phyloP scores from a whole-genome alignment of 805 yeast species.

The Pichia occidentalis region DNA sequence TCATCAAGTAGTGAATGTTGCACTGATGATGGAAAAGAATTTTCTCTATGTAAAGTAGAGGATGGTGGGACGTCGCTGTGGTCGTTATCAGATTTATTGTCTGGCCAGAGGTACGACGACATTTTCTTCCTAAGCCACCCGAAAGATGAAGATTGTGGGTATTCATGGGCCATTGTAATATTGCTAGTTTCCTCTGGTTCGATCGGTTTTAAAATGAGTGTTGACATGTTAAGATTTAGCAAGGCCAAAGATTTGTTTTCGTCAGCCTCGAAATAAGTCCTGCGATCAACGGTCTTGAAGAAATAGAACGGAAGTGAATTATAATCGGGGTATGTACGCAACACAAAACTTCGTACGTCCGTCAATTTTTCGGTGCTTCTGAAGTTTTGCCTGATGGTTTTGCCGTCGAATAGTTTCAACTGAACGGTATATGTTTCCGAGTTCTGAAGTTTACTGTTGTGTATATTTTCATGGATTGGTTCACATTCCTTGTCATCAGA shows the following conservation, averaged over 20 bases:
- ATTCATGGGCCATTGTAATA: slow-evolving; percentile 9
- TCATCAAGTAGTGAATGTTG: slow-evolving; percentile 1
- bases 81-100: too few relatives aligned
- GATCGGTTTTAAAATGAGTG: slow-evolving; percentile 61
- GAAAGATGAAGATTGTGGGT: slow-evolving; percentile 14
- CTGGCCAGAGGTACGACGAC: slow-evolving; percentile 15
- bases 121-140: slow-evolving; percentile 24
- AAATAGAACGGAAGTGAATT: slow-evolving; percentile 45
- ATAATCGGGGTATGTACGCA: slow-evolving; percentile 40
- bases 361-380: slow-evolving; percentile 37
- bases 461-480: slow-evolving; percentile 22
- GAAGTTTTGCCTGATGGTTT: slow-evolving; percentile 47
- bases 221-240: slow-evolving; percentile 61
- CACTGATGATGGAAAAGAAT: too few relatives aligned
- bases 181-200: slow-evolving; percentile 22
- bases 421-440: slow-evolving; percentile 41
- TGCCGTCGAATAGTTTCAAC: slow-evolving; percentile 62
- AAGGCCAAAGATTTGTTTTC: slow-evolving; percentile 48
- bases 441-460: slow-evolving; percentile 17
- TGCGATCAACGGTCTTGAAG: slow-evolving; percentile 49
- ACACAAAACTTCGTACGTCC: slow-evolving; percentile 58
- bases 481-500: not conserved
- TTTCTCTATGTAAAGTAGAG: too few relatives aligned
- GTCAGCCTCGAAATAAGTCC: slow-evolving; percentile 54
- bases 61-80: too few relatives aligned